A percentile compares a stretch with the other conserved stretches of the same genome.
Evolutionary conservation across 129 eudicot genomes (phyloP).

Genomic region (Solidago caesia): DNA sequence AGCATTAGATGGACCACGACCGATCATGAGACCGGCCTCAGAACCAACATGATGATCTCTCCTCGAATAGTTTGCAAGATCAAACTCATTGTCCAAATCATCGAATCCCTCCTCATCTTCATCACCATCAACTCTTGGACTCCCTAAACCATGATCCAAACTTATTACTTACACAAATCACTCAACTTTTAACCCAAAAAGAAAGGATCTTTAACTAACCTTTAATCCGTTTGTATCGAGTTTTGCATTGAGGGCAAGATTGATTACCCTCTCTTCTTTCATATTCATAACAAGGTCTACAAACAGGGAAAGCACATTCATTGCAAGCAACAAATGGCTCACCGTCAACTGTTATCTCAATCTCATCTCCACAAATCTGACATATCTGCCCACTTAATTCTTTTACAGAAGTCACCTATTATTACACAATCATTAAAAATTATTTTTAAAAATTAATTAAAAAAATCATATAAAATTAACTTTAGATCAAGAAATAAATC

Average conservation of each 20-base stretch:
- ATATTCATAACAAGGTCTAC: constrained; percentile 87
- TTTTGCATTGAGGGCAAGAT: constrained; percentile 96
- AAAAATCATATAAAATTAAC: background rate
- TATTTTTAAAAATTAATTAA: no score
- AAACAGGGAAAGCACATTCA: constrained; percentile 93
- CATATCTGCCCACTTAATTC: constrained; percentile 88
- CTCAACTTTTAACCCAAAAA: background rate
- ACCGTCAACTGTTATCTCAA: constrained; percentile 67
- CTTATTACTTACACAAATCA: background rate
- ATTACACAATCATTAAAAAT: no score
- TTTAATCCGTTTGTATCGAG: constrained; percentile 79
- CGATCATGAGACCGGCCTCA: constrained; percentile 53
- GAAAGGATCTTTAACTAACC: constrained; percentile 35
- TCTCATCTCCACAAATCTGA: constrained; percentile 96
- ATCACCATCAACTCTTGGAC: constrained; percentile 94
- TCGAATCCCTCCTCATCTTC: constrained; percentile 93
- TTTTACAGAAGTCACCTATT: constrained; percentile 85
- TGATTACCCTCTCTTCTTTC: constrained; percentile 94
- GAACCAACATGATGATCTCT: constrained; percentile 53
- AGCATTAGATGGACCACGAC: constrained; percentile 50
- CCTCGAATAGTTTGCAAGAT: constrained; percentile 44
- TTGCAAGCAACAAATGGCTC: constrained; percentile 94
- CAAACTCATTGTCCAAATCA: constrained; percentile 84
- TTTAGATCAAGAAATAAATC: constrained; percentile 28
- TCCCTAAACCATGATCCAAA: constrained; percentile 48